Conservation (phyloP, 345 rosid genomes). For the Draba incana region DNA sequence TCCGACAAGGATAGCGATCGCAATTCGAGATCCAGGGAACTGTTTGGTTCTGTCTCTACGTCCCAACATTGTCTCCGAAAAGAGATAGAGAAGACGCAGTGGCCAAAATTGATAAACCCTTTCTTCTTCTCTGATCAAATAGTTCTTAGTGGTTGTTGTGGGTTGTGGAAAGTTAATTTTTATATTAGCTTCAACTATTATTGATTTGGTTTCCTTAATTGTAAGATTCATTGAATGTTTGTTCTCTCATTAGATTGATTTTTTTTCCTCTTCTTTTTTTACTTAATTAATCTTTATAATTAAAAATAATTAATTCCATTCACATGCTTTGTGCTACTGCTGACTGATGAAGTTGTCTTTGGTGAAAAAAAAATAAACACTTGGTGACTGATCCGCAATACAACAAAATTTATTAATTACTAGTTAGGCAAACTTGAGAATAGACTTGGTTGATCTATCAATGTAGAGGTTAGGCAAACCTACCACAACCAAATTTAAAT, state of each 20-base stretch:
- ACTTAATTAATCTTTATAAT: not conserved
- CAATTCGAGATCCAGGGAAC: slow-evolving; percentile 60
- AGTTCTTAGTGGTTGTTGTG: not conserved
- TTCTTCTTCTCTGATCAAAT: not conserved
- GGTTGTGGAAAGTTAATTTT: not conserved
- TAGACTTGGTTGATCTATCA: slow-evolving; percentile 5
- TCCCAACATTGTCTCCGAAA: slow-evolving; percentile 46
- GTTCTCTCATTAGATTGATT: not conserved
- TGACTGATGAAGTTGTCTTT: not conserved
- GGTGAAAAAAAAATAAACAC: not conserved
- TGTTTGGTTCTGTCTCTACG: slow-evolving; percentile 62
- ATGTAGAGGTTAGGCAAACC: slow-evolving; percentile 16
- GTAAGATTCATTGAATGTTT: not conserved
- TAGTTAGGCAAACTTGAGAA: not conserved
- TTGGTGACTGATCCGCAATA: no score
- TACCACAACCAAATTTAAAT: not conserved
- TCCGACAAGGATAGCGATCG: slow-evolving; percentile 60
- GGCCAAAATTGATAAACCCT: slow-evolving; percentile 19
- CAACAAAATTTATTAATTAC: no score
- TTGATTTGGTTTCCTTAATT: not conserved
- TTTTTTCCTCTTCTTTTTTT: not conserved
- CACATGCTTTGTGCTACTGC: not conserved
- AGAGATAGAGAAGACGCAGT: slow-evolving; percentile 3
- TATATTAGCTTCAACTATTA: not conserved
- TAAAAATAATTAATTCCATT: not conserved